Evolutionary conservation across 305 asterid species (phyloP).

Genomic region (Plantago rigida): DNA sequence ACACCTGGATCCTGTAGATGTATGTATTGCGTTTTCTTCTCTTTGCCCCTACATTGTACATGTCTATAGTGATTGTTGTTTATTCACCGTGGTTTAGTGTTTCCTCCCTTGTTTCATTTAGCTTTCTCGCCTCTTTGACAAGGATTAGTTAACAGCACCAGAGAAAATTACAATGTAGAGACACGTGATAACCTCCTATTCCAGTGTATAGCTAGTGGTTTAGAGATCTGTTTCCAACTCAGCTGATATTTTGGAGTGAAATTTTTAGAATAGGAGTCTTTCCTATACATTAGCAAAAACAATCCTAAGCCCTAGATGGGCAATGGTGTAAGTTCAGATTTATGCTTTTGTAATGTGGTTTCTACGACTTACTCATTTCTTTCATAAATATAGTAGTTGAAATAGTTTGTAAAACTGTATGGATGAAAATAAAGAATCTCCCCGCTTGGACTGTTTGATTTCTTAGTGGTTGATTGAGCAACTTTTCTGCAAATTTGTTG

Average conservation of each 20-base stretch:
- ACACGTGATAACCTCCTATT: conserved; percentile 4
- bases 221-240: background rate
- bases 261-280: background rate
- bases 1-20: conserved; percentile 76
- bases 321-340: too few relatives aligned
- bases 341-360: too few relatives aligned
- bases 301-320: too few relatives aligned
- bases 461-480: too few relatives aligned
- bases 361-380: too few relatives aligned
- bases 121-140: conserved; percentile 2
- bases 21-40: conserved; percentile 31
- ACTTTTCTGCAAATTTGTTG: too few relatives aligned
- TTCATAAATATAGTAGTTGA: too few relatives aligned
- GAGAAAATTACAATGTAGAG: conserved; percentile 10
- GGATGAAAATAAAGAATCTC: too few relatives aligned
- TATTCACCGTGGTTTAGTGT: conserved; percentile 5
- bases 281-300: background rate
- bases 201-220: conserved; percentile 1
- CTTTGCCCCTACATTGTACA: background rate
- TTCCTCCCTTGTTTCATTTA: too few relatives aligned
- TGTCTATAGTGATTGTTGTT: conserved; percentile 15
- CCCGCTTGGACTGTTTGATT: too few relatives aligned
- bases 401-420: too few relatives aligned
- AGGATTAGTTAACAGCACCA: conserved; percentile 1
- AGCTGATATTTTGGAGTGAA: conserved; percentile 6